Conservation (phyloP, 2,329 filamentous ascomycete species). For the Phaeosphaeria sp. region DNA sequence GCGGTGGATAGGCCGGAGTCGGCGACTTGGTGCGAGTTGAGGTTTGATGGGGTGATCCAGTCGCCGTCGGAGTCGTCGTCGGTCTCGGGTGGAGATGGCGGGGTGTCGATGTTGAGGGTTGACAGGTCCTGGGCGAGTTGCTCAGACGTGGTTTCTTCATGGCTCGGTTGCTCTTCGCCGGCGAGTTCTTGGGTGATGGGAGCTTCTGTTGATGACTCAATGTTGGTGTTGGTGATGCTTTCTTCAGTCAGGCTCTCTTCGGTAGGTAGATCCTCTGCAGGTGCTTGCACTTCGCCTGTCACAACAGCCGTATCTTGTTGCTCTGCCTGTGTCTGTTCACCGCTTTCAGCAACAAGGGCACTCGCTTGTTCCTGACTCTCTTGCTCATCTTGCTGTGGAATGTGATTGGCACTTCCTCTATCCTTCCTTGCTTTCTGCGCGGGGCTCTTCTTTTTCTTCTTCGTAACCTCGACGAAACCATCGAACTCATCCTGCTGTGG, state of each 20-base stretch:
- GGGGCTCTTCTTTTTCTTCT: neutral
- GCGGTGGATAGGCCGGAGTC: slow-evolving; percentile 56
- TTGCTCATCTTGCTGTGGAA: slow-evolving; percentile 15
- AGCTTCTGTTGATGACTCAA: slow-evolving; percentile 3
- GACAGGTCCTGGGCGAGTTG: slow-evolving; percentile 25
- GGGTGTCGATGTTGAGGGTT: slow-evolving; percentile 25
- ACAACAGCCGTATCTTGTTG: neutral
- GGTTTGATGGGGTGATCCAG: slow-evolving; percentile 95
- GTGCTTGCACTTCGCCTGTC: neutral
- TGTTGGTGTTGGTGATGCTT: slow-evolving; percentile 13
- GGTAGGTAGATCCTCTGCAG: neutral
- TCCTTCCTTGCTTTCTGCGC: neutral
- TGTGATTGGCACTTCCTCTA: neutral
- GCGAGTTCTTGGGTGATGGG: neutral
- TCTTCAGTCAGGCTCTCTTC: slow-evolving; percentile 7
- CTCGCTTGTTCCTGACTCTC: slow-evolving; percentile 38
- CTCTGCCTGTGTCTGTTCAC: slow-evolving; percentile 1
- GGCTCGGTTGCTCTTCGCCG: neutral
- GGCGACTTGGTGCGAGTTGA: slow-evolving; percentile 81
- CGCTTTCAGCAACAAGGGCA: slow-evolving; percentile 28
- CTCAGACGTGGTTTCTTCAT: neutral
- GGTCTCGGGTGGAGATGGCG: slow-evolving; percentile 19
- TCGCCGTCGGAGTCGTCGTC: slow-evolving; percentile 56
- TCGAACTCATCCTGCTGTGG: neutral
- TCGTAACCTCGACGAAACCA: neutral